phyloP scores from a whole-genome alignment of 1,284 basidiomycete genomes.

The Moesziomyces sp. region DNA sequence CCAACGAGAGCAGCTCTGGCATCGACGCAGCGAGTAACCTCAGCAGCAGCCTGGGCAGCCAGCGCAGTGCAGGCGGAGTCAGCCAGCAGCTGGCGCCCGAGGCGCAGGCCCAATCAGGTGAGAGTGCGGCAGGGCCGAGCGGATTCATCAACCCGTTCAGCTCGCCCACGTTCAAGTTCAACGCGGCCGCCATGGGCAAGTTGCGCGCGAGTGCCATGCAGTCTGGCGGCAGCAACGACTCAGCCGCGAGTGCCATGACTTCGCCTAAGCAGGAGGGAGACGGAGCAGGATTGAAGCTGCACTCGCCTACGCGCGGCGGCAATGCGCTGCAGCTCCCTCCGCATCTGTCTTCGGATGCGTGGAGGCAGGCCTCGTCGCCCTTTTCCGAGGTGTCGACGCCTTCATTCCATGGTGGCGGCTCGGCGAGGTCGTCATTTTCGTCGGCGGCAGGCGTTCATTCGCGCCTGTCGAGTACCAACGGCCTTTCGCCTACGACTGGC shows the following conservation, averaged over 20 bases:
- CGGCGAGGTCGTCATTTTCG: constrained; percentile 41
- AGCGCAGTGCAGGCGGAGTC: constrained; percentile 14
- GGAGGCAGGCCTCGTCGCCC: constrained; percentile 44
- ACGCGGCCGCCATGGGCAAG: constrained; percentile 12
- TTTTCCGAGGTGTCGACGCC: constrained; percentile 45
- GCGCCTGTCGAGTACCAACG: constrained; percentile 23
- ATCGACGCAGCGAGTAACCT: constrained; percentile 3
- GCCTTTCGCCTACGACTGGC: constrained; percentile 11
- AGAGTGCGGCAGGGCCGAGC: background rate
- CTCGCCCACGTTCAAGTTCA: constrained; percentile 34
- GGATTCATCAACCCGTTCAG: constrained; percentile 41
- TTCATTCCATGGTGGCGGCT: constrained; percentile 31
- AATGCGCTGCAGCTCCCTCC: constrained; percentile 13
- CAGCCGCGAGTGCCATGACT: background rate
- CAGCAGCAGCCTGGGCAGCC: constrained; percentile 26
- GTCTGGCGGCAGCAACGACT: constrained; percentile 12
- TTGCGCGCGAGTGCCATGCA: constrained; percentile 9
- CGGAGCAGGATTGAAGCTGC: background rate
- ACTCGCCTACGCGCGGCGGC: constrained; percentile 15
- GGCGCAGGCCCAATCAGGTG: background rate
- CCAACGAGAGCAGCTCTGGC: constrained; percentile 23
- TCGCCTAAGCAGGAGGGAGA: constrained; percentile 8
- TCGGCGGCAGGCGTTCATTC: constrained; percentile 33
- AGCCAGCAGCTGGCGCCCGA: constrained; percentile 2
- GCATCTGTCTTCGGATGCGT: constrained; percentile 15